phyloP scores from a whole-genome alignment of 2,329 filamentous ascomycete species.

The Biscogniauxia marginata region DNA sequence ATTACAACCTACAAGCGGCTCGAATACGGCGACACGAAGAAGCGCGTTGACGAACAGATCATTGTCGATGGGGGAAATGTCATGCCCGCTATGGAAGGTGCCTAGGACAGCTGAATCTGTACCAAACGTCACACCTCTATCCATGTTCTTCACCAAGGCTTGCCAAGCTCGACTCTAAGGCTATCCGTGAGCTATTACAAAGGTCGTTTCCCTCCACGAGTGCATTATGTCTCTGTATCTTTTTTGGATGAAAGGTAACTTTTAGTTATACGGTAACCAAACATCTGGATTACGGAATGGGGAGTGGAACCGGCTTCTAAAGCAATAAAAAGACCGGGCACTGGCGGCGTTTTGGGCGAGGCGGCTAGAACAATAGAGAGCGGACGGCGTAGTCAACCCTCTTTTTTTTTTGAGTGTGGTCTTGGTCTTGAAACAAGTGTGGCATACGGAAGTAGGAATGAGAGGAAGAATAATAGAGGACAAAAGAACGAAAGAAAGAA shows the following conservation, averaged over 20 bases:
- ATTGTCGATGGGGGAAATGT: constrained; percentile 62
- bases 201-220: not conserved
- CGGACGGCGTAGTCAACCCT: not conserved
- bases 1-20: constrained; percentile 92
- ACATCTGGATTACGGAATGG: not conserved
- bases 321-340: not conserved
- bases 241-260: not conserved
- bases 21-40: constrained; percentile 61
- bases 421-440: not conserved
- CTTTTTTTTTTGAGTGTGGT: too few species aligned
- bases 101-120: not conserved
- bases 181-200: constrained; percentile 14
- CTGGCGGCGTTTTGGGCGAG: not conserved
- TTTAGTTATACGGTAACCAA: not conserved
- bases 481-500: not conserved
- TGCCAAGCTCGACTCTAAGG: not conserved
- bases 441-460: not conserved
- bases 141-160: not conserved
- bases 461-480: not conserved
- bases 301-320: not conserved
- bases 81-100: constrained; percentile 18
- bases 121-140: not conserved
- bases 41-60: constrained; percentile 61
- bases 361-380: not conserved
- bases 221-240: not conserved